Percentiles rank a stretch among this genome's conserved stretches.
phyloP scores from a whole-genome alignment of 148 eudicot genomes.

The Vaccinium vitisidaea region DNA sequence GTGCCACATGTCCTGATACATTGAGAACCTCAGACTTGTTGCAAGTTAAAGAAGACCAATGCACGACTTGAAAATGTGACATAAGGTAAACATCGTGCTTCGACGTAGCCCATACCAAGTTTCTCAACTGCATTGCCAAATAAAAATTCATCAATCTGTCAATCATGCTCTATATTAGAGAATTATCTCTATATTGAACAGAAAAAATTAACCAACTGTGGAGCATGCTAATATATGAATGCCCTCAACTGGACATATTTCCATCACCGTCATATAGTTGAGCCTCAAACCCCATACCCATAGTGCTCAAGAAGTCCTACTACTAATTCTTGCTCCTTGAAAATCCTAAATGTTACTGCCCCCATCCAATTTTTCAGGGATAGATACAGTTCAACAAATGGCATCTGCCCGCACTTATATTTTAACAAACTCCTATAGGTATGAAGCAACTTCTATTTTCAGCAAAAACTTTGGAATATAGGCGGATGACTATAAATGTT shows the following conservation, averaged over 20 bases:
- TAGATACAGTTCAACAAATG: neutral
- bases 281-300: neutral
- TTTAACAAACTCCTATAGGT: neutral
- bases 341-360: neutral
- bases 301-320: neutral
- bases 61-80: constrained; percentile 57
- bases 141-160: constrained; percentile 9
- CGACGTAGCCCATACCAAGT: constrained; percentile 89
- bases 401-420: neutral
- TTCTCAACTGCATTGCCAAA: constrained; percentile 64
- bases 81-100: constrained; percentile 87
- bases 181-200: neutral
- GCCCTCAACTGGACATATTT: neutral
- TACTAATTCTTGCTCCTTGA: neutral
- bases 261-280: neutral
- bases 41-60: constrained; percentile 51
- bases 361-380: neutral
- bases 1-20: constrained; percentile 81
- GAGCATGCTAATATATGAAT: neutral
- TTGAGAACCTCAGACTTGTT: constrained; percentile 74
- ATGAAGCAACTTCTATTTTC: neutral
- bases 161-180: neutral
- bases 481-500: neutral
- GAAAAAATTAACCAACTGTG: neutral
- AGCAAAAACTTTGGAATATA: neutral